Conservation (phyloP, 106 monocot species). For the Xerophyta viscosa region DNA sequence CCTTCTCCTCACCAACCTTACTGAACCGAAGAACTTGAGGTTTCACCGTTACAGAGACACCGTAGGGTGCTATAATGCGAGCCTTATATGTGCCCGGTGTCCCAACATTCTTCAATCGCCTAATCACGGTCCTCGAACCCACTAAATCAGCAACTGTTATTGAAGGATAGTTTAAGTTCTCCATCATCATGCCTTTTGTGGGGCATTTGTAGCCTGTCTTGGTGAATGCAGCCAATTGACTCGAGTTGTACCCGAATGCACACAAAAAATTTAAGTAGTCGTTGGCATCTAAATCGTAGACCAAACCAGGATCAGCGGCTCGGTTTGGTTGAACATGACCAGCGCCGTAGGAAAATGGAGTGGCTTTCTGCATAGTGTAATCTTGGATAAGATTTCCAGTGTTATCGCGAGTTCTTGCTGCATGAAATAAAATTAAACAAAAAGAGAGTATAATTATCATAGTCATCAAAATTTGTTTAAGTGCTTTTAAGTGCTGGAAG, state of each 20-base stretch:
- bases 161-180: conserved; percentile 73
- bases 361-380: conserved; percentile 1
- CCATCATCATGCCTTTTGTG: conserved; percentile 6
- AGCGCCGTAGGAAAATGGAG: conserved; percentile 29
- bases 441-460: too few species aligned
- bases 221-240: conserved; percentile 4
- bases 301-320: conserved; percentile 46
- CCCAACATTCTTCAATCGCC: conserved; percentile 63
- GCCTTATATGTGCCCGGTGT: conserved; percentile 39
- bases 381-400: conserved; percentile 6
- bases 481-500: too few species aligned
- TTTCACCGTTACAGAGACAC: conserved; percentile 26
- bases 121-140: conserved; percentile 12
- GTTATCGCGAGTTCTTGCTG: conserved; percentile 28
- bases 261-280: conserved; percentile 51
- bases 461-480: too few species aligned
- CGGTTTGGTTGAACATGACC: conserved; percentile 40
- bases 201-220: conserved; percentile 24
- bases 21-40: conserved; percentile 32
- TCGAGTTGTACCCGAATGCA: conserved; percentile 24
- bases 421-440: not conserved
- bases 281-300: conserved; percentile 28
- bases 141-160: conserved; percentile 22
- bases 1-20: conserved; percentile 40
- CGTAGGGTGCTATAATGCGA: conserved; percentile 15